Percentiles rank a stretch among this genome's conserved stretches.
Evolutionary conservation across 495 filamentous ascomycete species (phyloP).

Genomic region (Cenococcum geophilum): DNA sequence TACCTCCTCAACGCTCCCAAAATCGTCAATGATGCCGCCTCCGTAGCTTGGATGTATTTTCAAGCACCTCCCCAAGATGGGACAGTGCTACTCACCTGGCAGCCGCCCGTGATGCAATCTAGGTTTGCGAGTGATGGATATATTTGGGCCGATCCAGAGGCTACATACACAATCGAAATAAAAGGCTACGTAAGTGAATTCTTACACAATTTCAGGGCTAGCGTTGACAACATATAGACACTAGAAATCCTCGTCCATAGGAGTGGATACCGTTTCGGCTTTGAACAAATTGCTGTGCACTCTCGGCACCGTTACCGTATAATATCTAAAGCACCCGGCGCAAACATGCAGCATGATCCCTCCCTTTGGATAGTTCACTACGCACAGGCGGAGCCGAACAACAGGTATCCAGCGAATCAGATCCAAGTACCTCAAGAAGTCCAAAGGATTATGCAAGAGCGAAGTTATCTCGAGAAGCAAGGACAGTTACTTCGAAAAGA

Average conservation of each 20-base stretch:
- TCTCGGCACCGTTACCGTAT: conserved; percentile 79
- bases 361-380: conserved; percentile 96
- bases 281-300: conserved; percentile 66
- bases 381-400: conserved; percentile 59
- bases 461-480: conserved; percentile 63
- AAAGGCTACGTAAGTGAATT: conserved; percentile 64
- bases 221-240: conserved; percentile 38
- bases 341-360: conserved; percentile 63
- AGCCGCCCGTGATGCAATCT: conserved; percentile 55
- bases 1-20: conserved; percentile 75
- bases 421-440: conserved; percentile 55
- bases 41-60: conserved; percentile 89
- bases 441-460: conserved; percentile 55
- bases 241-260: conserved; percentile 82
- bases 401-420: conserved; percentile 60
- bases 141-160: conserved; percentile 77
- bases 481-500: conserved; percentile 84
- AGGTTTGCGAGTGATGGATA: conserved; percentile 86
- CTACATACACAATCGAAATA: conserved; percentile 60
- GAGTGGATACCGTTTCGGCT: conserved; percentile 62
- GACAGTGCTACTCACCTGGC: conserved; percentile 78
- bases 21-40: conserved; percentile 64
- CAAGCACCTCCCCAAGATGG: conserved; percentile 68
- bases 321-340: conserved; percentile 54
- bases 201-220: neutral